Evolutionary conservation across 2,329 filamentous ascomycete species (phyloP), one percentile per base, ranked within the genome.

Genomic region (Trichoderma simmonsii): DNA sequence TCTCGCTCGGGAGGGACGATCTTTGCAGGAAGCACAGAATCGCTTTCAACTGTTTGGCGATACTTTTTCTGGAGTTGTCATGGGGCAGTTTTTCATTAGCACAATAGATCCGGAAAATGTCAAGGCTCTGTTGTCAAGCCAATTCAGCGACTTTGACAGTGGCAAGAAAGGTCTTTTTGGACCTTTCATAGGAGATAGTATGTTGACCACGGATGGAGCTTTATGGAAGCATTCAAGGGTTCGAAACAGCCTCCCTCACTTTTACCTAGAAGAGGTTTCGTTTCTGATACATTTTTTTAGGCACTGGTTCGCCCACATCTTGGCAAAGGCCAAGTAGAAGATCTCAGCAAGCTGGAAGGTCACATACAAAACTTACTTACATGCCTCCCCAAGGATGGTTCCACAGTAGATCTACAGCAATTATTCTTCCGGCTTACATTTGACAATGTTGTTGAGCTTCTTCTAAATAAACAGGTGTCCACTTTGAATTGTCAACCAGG

Each of bases 191-290:
- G 65, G 65, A 15, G 24, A 68, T 39, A 68, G 65, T 34, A 68
- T 68, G 9, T 39, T 68, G 15, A 68, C 65, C 7, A 56, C 32
- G 8, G 65, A 68, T 18, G 65, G 51, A 36, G n/a, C 28, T 24
- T 3, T 26, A 7, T 68, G 65, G 65, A 68, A 68, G 24, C 48
- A 68, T 28, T 68, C 65, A 24, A 56, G 65, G 21, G 65, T 68
- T 18, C 14, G n/a, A 32, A 68, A 2, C 24, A 18, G 12, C 3
- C 21, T 12, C 8, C 21, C 14, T 34, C 14, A 24, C 15, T 18
- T n/a, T 43, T 8, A 28, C 9, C 3, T 11, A 12, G 4, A 18
- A 26, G 34, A 43, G 6, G 14, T 26, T 43, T 24, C n/a, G 21
- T 39, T 18, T 34, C 60, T 62, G 14, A 68, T 21, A 26, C 21